Percentiles rank a stretch among this genome's conserved stretches.
These are phyloP conservation scores for Starmerella lactis-condensi DNA, from an alignment of 805 yeast species.

Conservation along the genomic window DNA sequence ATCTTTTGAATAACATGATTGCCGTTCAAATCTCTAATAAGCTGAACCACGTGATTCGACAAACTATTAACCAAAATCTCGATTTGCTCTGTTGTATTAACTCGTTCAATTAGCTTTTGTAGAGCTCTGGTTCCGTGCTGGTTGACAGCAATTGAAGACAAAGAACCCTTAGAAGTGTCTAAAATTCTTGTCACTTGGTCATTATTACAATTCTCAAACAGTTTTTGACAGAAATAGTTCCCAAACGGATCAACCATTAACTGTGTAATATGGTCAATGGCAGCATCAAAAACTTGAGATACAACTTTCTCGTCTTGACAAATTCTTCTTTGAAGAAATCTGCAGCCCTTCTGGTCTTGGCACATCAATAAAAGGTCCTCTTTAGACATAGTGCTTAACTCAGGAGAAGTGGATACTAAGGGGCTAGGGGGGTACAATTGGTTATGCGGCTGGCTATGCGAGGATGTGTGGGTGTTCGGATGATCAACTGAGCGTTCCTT, in stretches of 20 bases:
- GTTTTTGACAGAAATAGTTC: constrained; percentile 81
- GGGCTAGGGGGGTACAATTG: too few relatives aligned
- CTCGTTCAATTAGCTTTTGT: constrained; percentile 77
- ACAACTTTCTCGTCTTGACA: constrained; percentile 30
- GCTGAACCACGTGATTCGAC: constrained; percentile 50
- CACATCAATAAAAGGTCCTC: constrained; percentile 61
- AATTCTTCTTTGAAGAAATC: constrained; percentile 75
- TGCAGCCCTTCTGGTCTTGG: constrained; percentile 91
- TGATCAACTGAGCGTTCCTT: too few relatives aligned
- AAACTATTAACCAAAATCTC: constrained; percentile 41
- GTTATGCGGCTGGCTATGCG: too few relatives aligned
- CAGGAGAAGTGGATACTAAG: too few relatives aligned
- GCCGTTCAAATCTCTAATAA: constrained; percentile 83
- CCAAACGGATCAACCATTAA: constrained; percentile 92
- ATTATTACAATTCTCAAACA: constrained; percentile 54
- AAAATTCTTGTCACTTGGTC: constrained; percentile 57
- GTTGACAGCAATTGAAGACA: constrained; percentile 66
- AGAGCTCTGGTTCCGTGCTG: constrained; percentile 94
- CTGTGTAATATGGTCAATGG: constrained; percentile 57
- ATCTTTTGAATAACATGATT: constrained; percentile 93
- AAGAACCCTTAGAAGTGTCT: constrained; percentile 49
- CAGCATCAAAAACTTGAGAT: constrained; percentile 56
- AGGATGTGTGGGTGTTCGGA: too few relatives aligned
- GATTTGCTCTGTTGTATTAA: constrained; percentile 54
- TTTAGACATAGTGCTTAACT: too few relatives aligned